Conservation (phyloP, 768 basidiomycete genomes). For the Psilocybe sp. region DNA sequence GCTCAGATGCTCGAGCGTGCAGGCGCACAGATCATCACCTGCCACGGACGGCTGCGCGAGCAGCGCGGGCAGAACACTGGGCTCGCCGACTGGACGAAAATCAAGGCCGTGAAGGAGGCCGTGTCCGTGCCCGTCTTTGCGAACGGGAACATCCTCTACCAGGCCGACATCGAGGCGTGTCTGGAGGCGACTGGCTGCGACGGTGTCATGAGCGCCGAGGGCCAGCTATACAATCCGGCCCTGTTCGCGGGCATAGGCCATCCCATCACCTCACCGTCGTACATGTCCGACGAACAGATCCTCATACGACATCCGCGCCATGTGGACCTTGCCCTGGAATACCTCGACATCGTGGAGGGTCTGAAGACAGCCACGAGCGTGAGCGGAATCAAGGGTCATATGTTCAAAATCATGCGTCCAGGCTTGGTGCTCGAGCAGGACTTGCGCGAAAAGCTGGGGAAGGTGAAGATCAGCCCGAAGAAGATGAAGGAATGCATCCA, state of each 20-base stretch:
- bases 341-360: constrained; percentile 72
- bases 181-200: constrained; percentile 84
- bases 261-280: constrained; percentile 12
- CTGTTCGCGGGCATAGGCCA: constrained; percentile 50
- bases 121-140: constrained; percentile 94
- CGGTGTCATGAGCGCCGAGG: constrained; percentile 94
- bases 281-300: constrained; percentile 30
- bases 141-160: constrained; percentile 92
- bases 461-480: constrained; percentile 24
- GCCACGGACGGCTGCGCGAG: constrained; percentile 89
- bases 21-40: constrained; percentile 92
- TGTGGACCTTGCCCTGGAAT: constrained; percentile 76
- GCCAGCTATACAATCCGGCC: constrained; percentile 89
- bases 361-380: constrained; percentile 68
- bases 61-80: constrained; percentile 87
- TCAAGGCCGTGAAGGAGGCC: constrained; percentile 85
- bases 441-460: constrained; percentile 70
- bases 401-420: constrained; percentile 90
- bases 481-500: constrained; percentile 27
- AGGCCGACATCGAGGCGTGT: constrained; percentile 79
- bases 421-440: constrained; percentile 65
- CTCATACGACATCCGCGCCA: constrained; percentile 52
- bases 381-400: constrained; percentile 85
- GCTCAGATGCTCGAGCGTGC: constrained; percentile 95
- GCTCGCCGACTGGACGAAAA: constrained; percentile 86